Evolutionary conservation across 2,329 filamentous ascomycete genomes (phyloP).

Genomic region (Exserohilum rostratum): DNA sequence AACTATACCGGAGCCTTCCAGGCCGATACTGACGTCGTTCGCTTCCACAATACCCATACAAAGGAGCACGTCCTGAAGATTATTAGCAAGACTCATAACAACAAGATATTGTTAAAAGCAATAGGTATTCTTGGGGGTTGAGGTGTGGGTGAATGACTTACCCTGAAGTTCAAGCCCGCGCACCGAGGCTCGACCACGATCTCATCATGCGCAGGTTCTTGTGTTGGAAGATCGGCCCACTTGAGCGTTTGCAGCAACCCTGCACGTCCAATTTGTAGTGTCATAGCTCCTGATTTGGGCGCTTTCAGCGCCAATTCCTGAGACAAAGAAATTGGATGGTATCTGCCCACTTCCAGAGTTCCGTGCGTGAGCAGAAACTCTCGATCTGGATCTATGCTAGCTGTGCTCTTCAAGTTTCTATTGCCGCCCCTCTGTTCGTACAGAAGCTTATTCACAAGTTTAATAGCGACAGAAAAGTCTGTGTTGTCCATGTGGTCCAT

Average conservation of each 20-base stretch:
- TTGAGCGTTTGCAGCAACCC: neutral
- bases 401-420: neutral
- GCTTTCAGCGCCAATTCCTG: neutral
- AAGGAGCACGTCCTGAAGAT: neutral
- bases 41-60: neutral
- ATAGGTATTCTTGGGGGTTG: neutral
- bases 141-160: slow-evolving; percentile 4
- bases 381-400: neutral
- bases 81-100: neutral
- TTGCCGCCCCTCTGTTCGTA: neutral
- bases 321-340: neutral
- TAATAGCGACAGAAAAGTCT: neutral
- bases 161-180: slow-evolving; percentile 37
- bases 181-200: slow-evolving; percentile 24
- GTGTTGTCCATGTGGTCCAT: neutral
- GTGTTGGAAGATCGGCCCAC: neutral
- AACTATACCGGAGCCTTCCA: neutral
- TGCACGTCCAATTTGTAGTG: neutral
- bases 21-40: neutral
- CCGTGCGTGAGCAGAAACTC: neutral
- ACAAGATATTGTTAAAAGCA: neutral
- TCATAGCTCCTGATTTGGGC: neutral
- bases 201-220: neutral
- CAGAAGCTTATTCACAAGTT: neutral
- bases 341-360: neutral